Percentiles rank a stretch among this genome's conserved stretches.
These are phyloP conservation scores for Dalbergia cochinchinensis DNA, from an alignment of 306 rosid genomes.

Conservation along the genomic window DNA sequence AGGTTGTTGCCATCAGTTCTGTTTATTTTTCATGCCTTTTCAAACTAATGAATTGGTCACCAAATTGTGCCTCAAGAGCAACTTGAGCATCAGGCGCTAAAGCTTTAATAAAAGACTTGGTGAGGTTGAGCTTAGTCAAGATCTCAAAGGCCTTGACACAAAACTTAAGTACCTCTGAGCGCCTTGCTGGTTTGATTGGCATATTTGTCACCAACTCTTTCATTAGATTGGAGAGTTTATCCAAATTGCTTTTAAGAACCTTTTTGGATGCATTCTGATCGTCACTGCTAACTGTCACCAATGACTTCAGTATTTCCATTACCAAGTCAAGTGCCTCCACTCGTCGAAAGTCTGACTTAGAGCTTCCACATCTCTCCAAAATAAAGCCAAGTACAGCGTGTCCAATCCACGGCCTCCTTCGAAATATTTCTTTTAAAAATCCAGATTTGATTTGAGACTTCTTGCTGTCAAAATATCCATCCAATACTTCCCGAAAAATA, in stretches of 20 bases:
- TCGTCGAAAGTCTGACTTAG: constrained; percentile 81
- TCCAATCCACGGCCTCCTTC: constrained; percentile 86
- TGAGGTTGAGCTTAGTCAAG: constrained; percentile 57
- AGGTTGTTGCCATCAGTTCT: background rate
- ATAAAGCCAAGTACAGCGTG: constrained; percentile 68
- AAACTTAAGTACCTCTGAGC: constrained; percentile 70
- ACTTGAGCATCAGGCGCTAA: constrained; percentile 64
- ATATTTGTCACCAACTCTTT: constrained; percentile 70
- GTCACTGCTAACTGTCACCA: constrained; percentile 46
- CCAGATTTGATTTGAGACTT: constrained; percentile 84
- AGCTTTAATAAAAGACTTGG: constrained; percentile 56
- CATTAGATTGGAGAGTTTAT: constrained; percentile 59
- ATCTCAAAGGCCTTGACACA: constrained; percentile 64
- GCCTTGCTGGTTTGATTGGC: constrained; percentile 76
- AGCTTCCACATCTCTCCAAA: constrained; percentile 70
- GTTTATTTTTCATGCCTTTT: constrained; percentile 56
- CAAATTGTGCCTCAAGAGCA: constrained; percentile 68
- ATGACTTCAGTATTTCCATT: constrained; percentile 66
- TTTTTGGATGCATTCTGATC: constrained; percentile 57
- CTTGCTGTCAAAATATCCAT: constrained; percentile 68
- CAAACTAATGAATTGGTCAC: constrained; percentile 62
- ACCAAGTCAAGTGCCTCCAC: constrained; percentile 84
- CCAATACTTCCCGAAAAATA: constrained; percentile 65
- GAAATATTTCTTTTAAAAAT: constrained; percentile 78
- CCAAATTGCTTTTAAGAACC: constrained; percentile 60